Evolutionary conservation across 352 stramenopile genomes (phyloP), one percentile per base, ranked within the genome.

Genomic region (Lagenidium giganteum): DNA sequence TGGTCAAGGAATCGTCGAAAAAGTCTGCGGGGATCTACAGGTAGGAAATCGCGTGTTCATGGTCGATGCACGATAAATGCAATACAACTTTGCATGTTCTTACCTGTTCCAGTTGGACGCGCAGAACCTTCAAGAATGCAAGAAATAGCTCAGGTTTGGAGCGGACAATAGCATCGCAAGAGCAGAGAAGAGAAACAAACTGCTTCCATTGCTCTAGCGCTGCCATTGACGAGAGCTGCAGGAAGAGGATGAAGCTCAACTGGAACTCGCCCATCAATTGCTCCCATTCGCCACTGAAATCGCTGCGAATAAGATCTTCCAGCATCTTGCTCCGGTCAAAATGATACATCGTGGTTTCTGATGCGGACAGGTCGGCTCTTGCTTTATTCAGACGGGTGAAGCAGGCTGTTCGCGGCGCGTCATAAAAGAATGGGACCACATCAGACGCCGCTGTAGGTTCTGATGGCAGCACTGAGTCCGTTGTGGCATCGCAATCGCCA

Each of bases 191-290:
- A 33, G 58, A 65, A 16, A 81, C 61, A 29, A 86, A 81, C 75
- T 87, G 70, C 49, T 95, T 96, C 94, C 94, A 98, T 58, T 97
- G 87, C 60, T 97, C 75, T 28, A 98, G 65, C 3, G 91, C 93
- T 12, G 76, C 61, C 18, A 97, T 72, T 29, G 92, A 98, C 32
- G 91, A 93, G n/a, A 98, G 51, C 58, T 96, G 78, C 26, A 98
- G 51, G 64, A 98, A 97, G 4, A 97, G 40, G 11, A 97, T 41
- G 50, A 97, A 98, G 4, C 87, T 74, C n/a, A 98, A 56, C 59
- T 98, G 90, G 45, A 97, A 51, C 67, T 98, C 92, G 21, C 86
- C 94, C 12, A 98, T 31, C 23, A 98, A 66, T 29, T 87, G 57
- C 42, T 84, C 38, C 82, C 83, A 96, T 31, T 66, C 51, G 0